Evolutionary conservation across 176 grass and related monocot species (phyloP), one percentile per base, ranked within the genome.

Genomic region (Ensete ventricosum): DNA sequence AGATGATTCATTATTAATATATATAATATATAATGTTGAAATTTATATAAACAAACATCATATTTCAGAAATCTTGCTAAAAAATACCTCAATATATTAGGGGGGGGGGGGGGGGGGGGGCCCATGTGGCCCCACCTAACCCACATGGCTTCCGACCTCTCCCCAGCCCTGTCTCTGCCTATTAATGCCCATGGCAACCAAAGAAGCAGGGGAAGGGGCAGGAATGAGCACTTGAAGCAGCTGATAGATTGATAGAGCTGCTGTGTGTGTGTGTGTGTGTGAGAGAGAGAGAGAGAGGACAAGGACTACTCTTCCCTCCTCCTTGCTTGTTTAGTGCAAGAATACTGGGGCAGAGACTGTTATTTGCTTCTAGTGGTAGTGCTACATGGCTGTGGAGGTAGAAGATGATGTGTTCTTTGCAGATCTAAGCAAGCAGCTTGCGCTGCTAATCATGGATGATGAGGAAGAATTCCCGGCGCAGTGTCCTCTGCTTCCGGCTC

Each of bases 401-500:
- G 90, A 92, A 68, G 88, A 98, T 82, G 95, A 98, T 92, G 25
- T 91, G 59, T 85, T 91, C 86, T 98, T 98, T 75, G 95, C 95
- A 9, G 90, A 98, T 72, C 87, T 94, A 76, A 98, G 95, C 90
- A 88, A 94, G 86, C 86, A 85, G 80, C 93, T 98, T 78, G 89
- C 95, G 9, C 90, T 91, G 22, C 84, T 98, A 52, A 89, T 98
- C 79, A 98, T 85, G 83, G 95, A 98, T 69, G 95, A 98, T 69
- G 95, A 98, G 54, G 95, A 87, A 26, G 94, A 91, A 50, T 87
- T 91, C 79, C 66, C 58, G 0, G 25, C 26, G 67, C 79, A 87
- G 82, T 73, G 75, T 77, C 86, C 68, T 3, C 63, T 52, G n/a
- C 79, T 84, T 74, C 77, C 79, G 50, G 51, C 73, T 19, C 78